phyloP scores from a whole-genome alignment of 2,329 filamentous ascomycete species.

The Pseudogymnoascus verrucosus region DNA sequence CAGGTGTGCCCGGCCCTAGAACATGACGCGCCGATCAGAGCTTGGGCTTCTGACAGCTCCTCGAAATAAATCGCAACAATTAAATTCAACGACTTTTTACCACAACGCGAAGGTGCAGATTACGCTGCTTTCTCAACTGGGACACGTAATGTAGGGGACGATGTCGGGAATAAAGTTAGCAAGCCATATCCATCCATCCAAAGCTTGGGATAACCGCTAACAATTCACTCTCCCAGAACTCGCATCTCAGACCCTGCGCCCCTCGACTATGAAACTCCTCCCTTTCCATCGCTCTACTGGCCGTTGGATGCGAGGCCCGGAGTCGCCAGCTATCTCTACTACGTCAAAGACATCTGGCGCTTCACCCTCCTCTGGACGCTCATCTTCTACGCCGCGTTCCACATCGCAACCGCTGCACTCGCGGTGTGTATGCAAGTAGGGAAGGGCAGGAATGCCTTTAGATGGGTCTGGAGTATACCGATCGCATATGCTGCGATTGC shows the following conservation, averaged over 20 bases:
- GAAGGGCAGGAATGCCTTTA: conserved; percentile 27
- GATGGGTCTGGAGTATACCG: conserved; percentile 48
- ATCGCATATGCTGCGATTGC: conserved; percentile 52
- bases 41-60: background rate
- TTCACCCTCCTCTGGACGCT: conserved; percentile 65
- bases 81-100: background rate
- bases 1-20: background rate
- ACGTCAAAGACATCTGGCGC: conserved; percentile 56
- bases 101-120: background rate
- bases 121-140: background rate
- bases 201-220: background rate
- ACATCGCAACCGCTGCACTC: conserved; percentile 48
- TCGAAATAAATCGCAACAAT: background rate
- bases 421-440: conserved; percentile 50
- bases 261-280: conserved; percentile 49
- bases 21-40: background rate
- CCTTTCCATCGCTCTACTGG: conserved; percentile 63
- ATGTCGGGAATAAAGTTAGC: background rate
- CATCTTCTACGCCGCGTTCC: conserved; percentile 54
- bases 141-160: background rate
- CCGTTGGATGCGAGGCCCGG: conserved; percentile 39
- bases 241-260: conserved; percentile 23
- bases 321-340: conserved; percentile 45
- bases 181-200: background rate
- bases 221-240: conserved; percentile 14